Conservation (phyloP, 208 protist genomes). For the Leishmania tropica region DNA sequence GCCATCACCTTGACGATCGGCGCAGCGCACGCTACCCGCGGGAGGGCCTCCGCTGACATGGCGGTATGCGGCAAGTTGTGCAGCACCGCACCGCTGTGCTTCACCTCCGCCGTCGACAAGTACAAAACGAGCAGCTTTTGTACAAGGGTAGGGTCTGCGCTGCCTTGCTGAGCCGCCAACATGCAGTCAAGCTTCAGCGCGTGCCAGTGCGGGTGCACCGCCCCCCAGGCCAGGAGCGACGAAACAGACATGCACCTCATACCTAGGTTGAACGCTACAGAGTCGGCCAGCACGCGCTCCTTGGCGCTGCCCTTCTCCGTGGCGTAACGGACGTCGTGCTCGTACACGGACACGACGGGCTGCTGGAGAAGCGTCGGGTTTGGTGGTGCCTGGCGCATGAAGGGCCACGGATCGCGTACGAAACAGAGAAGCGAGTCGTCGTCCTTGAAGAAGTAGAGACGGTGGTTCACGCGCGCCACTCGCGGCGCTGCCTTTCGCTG, state of each 20-base stretch:
- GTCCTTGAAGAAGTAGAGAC: slow-evolving; percentile 80
- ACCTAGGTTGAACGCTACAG: slow-evolving; percentile 69
- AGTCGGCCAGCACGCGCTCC: slow-evolving; percentile 65
- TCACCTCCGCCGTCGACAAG: slow-evolving; percentile 64
- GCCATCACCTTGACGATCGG: slow-evolving; percentile 41
- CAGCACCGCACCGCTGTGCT: slow-evolving; percentile 73
- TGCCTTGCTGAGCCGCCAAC: slow-evolving; percentile 37
- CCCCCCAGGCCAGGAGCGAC: slow-evolving; percentile 86
- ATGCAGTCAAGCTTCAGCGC: slow-evolving; percentile 55
- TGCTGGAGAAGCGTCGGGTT: slow-evolving; percentile 36
- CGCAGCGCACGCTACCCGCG: slow-evolving; percentile 4
- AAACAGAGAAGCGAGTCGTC: slow-evolving; percentile 66
- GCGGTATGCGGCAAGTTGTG: slow-evolving; percentile 64
- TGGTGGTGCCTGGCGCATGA: slow-evolving; percentile 69
- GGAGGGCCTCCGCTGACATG: slow-evolving; percentile 33
- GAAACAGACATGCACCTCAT: slow-evolving; percentile 58
- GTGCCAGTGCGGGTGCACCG: slow-evolving; percentile 51
- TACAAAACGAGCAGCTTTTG: slow-evolving; percentile 51
- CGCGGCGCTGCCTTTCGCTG: slow-evolving; percentile 43
- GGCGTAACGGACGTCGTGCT: slow-evolving; percentile 29
- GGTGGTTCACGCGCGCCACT: slow-evolving; percentile 51
- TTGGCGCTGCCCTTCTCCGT: slow-evolving; percentile 34
- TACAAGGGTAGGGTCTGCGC: slow-evolving; percentile 45
- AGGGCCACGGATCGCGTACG: slow-evolving; percentile 71
- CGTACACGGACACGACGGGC: slow-evolving; percentile 52